Evolutionary conservation across 805 yeast genomes (phyloP).

Genomic region (Tetrapisispora nanseiensis): DNA sequence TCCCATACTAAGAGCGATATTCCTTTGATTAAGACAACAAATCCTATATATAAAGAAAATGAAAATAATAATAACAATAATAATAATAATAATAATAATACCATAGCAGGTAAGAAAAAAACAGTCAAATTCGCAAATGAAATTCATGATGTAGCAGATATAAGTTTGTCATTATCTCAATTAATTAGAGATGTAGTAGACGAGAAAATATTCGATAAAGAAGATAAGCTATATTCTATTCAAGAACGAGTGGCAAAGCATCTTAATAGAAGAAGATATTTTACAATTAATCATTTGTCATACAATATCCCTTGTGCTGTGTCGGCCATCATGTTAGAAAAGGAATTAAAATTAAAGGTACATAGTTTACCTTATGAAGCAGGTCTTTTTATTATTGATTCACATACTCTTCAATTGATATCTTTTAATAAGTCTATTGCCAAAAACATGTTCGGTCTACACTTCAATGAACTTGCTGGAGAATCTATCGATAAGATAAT

Average conservation of each 20-base stretch:
- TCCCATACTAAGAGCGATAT: background rate
- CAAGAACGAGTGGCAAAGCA: slow-evolving; percentile 33
- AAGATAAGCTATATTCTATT: slow-evolving; percentile 24
- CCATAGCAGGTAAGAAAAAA: slow-evolving; percentile 10
- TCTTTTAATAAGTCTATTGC: slow-evolving; percentile 74
- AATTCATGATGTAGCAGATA: slow-evolving; percentile 14
- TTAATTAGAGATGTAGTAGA: slow-evolving; percentile 22
- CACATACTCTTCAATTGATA: slow-evolving; percentile 40
- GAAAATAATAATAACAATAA: background rate
- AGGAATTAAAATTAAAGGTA: slow-evolving; percentile 46
- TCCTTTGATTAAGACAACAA: background rate
- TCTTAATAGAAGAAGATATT: slow-evolving; percentile 54
- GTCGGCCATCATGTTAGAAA: slow-evolving; percentile 47
- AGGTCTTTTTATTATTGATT: slow-evolving; percentile 66
- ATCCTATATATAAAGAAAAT: background rate
- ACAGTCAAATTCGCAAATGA: slow-evolving; percentile 25
- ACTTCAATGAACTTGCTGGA: slow-evolving; percentile 35
- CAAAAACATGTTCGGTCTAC: slow-evolving; percentile 66
- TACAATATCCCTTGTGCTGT: slow-evolving; percentile 65
- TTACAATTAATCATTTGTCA: slow-evolving; percentile 41
- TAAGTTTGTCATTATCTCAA: slow-evolving; percentile 22
- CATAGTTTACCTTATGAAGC: slow-evolving; percentile 81
- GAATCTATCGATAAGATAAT: slow-evolving; percentile 46
- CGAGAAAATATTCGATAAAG: slow-evolving; percentile 17
- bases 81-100: background rate